Evolutionary conservation across 148 eudicot species (phyloP), one percentile per base, ranked within the genome.

Genomic region (Drosera capensis): DNA sequence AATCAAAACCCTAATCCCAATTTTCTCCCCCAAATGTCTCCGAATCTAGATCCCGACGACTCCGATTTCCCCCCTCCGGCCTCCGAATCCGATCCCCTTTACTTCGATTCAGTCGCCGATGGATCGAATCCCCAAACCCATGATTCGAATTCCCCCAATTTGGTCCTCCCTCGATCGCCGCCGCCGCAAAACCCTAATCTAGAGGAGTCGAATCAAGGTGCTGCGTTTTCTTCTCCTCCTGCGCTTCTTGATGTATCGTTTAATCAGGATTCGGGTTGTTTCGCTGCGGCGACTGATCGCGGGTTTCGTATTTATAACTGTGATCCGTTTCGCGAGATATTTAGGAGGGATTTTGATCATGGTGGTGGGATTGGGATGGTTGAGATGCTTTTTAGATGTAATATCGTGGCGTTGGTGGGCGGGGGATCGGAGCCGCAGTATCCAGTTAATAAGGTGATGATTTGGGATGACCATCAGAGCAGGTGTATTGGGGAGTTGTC

Each of bases 401-500:
- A 86, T 28, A 82, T 86, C 8, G 70, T 86, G 3, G 88, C 94
- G 0, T 30, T 86, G n/a, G 96, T 86, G 1, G 96, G 96, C 16
- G 96, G 96, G 4, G 96, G 94, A 0, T 68, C 83, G 3, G 67
- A 80, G 14, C 88, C 96, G 2, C 94, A 73, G 51, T 86, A 79
- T 28, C 84, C 96, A 3, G 59, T 71, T 7, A 82, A 86, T 40
- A 86, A 82, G 65, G 94, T 82, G 12, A 82, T 82, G 94, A 79
- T 78, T 18, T 82, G 96, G 96, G 94, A 86, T 38, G 96, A 86
- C 49, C 88, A 86, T 29, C 88, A 82, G 41, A 68, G 82, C 52
- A 45, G 96, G 23, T 86, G 94, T 48, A 82, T 86, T 1, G 96
- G 96, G 18, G 96, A 82, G 34, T 29, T 82, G n/a, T 82, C 88